Conservation (phyloP, 2,329 filamentous ascomycete species). For the Xylaria hypoxylon region DNA sequence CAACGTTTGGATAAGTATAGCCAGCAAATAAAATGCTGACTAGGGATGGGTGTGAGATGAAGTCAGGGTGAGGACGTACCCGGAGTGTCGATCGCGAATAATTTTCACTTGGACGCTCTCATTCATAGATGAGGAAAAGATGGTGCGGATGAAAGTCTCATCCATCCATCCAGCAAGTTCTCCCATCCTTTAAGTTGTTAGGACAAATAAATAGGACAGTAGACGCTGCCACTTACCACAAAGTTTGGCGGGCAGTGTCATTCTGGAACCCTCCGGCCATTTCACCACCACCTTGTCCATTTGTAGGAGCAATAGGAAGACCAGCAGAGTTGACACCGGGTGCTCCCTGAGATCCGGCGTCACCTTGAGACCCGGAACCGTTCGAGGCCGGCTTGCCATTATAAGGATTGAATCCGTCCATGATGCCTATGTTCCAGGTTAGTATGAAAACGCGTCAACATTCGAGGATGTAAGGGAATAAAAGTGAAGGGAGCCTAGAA, state of each 20-base stretch:
- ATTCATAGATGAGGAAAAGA: constrained; percentile 88
- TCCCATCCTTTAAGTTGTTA: constrained; percentile 80
- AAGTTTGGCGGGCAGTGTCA: constrained; percentile 66
- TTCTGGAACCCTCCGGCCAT: constrained; percentile 49
- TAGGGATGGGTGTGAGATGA: background rate
- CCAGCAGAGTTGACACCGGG: constrained; percentile 46
- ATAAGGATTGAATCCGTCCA: constrained; percentile 53
- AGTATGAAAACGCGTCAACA: constrained; percentile 9
- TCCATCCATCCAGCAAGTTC: constrained; percentile 99
- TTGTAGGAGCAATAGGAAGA: constrained; percentile 50
- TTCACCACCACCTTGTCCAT: constrained; percentile 52
- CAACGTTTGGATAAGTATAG: background rate
- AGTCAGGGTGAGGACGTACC: constrained; percentile 64
- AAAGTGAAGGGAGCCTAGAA: background rate
- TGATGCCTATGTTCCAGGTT: constrained; percentile 39
- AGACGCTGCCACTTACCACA: constrained; percentile 59
- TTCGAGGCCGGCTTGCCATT: constrained; percentile 54
- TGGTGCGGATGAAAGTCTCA: constrained; percentile 96
- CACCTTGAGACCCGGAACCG: constrained; percentile 54
- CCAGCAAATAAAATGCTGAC: background rate
- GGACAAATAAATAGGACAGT: background rate
- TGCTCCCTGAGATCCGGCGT: constrained; percentile 51
- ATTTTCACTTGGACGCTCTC: constrained; percentile 99
- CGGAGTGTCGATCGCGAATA: constrained; percentile 98
- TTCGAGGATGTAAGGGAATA: too few species aligned